Base-by-base conservation (phyloP, 306 rosid genomes). In the Quercus bicolor region DNA sequence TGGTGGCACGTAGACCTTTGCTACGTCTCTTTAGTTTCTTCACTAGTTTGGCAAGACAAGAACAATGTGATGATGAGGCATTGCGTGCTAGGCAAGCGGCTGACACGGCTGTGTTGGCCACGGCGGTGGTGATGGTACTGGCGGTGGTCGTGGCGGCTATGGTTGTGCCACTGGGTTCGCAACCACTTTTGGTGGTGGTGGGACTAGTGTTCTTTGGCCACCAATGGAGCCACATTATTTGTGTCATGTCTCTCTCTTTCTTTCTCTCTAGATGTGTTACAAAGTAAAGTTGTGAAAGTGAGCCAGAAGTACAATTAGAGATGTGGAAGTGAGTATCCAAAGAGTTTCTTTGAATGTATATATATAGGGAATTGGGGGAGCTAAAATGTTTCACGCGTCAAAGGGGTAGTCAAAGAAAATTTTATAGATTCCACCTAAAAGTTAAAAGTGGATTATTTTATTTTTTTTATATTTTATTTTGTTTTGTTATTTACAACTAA, bases 41-140 rank as follows among this genome's bases (percentile, higher is more conserved):
- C 87, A 90, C 77, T 72, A 93, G 83, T 73, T 86, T 93, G 45
- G 84, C 79, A 24, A 85, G 56, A 76, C 87, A 87, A 75, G 87
- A 85, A 19, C 86, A 84, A 0, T 76, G 33, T 56, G 88, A 80
- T 18, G 68, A 23, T 31, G 85, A 59, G 1, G n/a, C 13, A 19
- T 74, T 56, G 15, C 9, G 1, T 24, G 64, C 59, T 2, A 74
- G 45, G 40, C 62, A 77, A 55, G 85, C 72, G 9, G 48, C 51
- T 16, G 81, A 53, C 34, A 51, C 12, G 9, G 60, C 19, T 11
- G 56, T 56, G 15, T 18, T 3, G 29, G 79, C 1, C 0, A 72
- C 6, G 10, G 73, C 0, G 66, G 74, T 7, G 4, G 68, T 5
- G 24, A 83, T 55, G 53, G 51, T 66, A 20, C 28, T 66, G 4